Evolutionary conservation across 1,139 yeast species (phyloP).

Genomic region (Candida sp.): DNA sequence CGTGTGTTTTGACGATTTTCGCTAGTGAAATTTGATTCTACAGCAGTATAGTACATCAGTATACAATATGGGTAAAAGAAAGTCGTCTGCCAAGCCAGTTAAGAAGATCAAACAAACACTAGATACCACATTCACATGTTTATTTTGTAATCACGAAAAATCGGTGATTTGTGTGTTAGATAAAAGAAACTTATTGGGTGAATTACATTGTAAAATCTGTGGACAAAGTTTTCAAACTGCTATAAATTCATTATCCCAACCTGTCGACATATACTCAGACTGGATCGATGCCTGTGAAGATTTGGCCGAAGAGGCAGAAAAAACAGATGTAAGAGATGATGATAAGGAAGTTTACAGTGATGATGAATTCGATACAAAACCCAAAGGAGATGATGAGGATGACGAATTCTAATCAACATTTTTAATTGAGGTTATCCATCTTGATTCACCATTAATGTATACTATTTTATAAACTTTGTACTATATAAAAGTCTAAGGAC

Average conservation of each 20-base stretch:
- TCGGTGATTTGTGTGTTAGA: slow-evolving; percentile 88
- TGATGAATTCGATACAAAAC: slow-evolving; percentile 27
- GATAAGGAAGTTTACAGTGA: slow-evolving; percentile 30
- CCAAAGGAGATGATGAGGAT: slow-evolving; percentile 32
- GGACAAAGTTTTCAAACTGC: slow-evolving; percentile 93
- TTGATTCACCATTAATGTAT: not conserved
- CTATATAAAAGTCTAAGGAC: not conserved
- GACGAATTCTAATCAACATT: slow-evolving; percentile 11
- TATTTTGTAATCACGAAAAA: slow-evolving; percentile 94
- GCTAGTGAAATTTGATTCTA: too few relatives aligned
- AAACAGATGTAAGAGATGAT: slow-evolving; percentile 21
- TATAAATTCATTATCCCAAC: slow-evolving; percentile 78
- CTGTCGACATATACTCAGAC: slow-evolving; percentile 94
- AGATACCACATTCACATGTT: slow-evolving; percentile 84
- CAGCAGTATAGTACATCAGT: too few relatives aligned
- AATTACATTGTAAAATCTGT: slow-evolving; percentile 86
- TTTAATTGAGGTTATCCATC: too few relatives aligned
- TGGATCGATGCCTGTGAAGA: slow-evolving; percentile 99
- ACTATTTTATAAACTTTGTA: not conserved
- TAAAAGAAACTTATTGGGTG: slow-evolving; percentile 83
- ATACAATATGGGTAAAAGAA: slow-evolving; percentile 81
- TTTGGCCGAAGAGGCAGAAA: slow-evolving; percentile 65
- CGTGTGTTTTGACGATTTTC: too few relatives aligned
- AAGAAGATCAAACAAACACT: slow-evolving; percentile 77
- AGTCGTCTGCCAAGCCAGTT: slow-evolving; percentile 82